phyloP scores from a whole-genome alignment of 345 rosid genomes.

The Reutealis trisperma region DNA sequence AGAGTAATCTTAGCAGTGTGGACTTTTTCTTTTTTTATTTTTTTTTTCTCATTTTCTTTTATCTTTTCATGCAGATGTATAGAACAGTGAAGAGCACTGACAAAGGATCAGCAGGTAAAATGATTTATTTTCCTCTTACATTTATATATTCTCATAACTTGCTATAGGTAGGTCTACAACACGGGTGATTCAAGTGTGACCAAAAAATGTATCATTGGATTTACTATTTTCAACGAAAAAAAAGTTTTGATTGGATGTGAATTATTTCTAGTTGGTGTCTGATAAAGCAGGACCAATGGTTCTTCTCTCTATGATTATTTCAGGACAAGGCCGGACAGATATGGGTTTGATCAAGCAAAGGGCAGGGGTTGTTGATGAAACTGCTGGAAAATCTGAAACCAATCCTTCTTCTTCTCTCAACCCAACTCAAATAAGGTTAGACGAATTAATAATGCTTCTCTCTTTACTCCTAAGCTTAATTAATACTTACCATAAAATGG shows the following conservation, averaged over 20 bases:
- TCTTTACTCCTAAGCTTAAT: background rate
- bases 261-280: conserved; percentile 33
- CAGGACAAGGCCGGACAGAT: conserved; percentile 51
- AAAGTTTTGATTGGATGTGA: conserved; percentile 4
- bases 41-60: conserved; percentile 19
- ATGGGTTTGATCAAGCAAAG: conserved; percentile 36
- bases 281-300: conserved; percentile 32
- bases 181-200: conserved; percentile 11
- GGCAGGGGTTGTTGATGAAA: conserved; percentile 25
- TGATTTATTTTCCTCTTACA: conserved; percentile 16
- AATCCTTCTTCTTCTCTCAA: conserved; percentile 7
- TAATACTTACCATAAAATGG: background rate
- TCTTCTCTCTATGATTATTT: conserved; percentile 28
- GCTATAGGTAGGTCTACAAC: background rate
- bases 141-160: conserved; percentile 20
- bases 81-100: conserved; percentile 98
- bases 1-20: conserved; percentile 37
- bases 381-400: conserved; percentile 3
- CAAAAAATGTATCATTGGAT: conserved; percentile 21
- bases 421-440: conserved; percentile 28
- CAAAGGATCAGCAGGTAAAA: conserved; percentile 80
- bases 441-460: background rate
- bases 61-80: conserved; percentile 85
- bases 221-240: conserved; percentile 27
- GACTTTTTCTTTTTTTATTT: conserved; percentile 25